Conservation (phyloP, 257 asterid species). For the Nicotiana attenuata region DNA sequence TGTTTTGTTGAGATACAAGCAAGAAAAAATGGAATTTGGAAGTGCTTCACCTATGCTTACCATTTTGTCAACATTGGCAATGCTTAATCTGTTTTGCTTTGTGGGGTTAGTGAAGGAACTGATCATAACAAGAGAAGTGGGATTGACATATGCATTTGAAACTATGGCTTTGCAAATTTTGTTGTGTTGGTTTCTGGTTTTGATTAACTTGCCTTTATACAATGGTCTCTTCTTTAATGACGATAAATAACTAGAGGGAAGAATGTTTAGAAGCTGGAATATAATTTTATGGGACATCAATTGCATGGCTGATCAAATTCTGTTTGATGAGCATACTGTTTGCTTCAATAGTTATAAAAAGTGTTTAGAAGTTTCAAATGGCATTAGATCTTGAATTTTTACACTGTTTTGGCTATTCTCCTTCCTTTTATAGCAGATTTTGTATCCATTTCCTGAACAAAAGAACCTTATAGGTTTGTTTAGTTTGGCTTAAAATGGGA, state of each 20-base stretch:
- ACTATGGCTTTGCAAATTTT: conserved; percentile 40
- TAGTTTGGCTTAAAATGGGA: not conserved
- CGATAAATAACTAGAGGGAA: conserved; percentile 4
- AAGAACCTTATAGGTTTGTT: not conserved
- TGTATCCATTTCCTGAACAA: not conserved
- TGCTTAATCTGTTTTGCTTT: conserved; percentile 54
- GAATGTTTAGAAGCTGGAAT: not conserved
- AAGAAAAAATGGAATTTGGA: conserved; percentile 83
- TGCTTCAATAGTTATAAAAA: not conserved
- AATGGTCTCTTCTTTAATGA: not conserved
- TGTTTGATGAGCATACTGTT: conserved; percentile 6
- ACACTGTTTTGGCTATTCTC: not conserved
- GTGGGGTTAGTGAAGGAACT: conserved; percentile 14
- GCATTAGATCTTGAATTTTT: not conserved
- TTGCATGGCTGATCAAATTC: conserved; percentile 5
- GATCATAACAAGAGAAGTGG: not conserved
- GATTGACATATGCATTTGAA: conserved; percentile 3
- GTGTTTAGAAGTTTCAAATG: not conserved
- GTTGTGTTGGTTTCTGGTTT: conserved; percentile 43
- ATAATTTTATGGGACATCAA: not conserved
- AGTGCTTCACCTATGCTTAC: conserved; percentile 43
- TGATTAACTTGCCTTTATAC: conserved; percentile 59
- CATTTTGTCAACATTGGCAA: conserved; percentile 43
- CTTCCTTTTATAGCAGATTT: not conserved
- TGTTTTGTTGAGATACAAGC: too few relatives aligned